These are phyloP conservation scores for Calonectria honghensis DNA, from an alignment of 2,329 filamentous ascomycete genomes.

Conservation along the genomic window DNA sequence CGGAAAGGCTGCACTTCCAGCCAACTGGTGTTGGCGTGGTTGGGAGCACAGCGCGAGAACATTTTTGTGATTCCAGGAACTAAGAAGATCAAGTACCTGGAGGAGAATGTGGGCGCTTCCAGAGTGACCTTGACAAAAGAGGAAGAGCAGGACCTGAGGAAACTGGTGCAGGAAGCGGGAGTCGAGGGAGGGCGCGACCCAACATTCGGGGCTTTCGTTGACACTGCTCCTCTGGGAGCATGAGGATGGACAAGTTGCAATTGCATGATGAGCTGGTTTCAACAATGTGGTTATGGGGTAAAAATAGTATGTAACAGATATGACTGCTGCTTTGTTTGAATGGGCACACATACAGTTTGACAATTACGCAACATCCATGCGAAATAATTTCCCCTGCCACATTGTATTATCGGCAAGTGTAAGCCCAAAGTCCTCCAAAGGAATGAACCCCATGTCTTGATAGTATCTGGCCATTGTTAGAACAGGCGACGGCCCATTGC, in stretches of 20 bases:
- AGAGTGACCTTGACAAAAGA: conserved; percentile 58
- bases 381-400: conserved; percentile 48
- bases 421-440: conserved; percentile 40
- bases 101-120: conserved; percentile 65
- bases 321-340: conserved; percentile 9
- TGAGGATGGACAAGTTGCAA: conserved; percentile 21
- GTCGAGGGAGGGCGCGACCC: conserved; percentile 54
- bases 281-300: background rate
- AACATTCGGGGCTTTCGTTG: conserved; percentile 43
- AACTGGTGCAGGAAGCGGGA: conserved; percentile 53
- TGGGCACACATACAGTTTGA: conserved; percentile 12
- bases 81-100: conserved; percentile 67
- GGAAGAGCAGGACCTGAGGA: conserved; percentile 60
- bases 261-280: background rate
- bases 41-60: conserved; percentile 76
- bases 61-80: conserved; percentile 76
- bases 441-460: conserved; percentile 43
- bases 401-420: conserved; percentile 10
- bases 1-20: conserved; percentile 73
- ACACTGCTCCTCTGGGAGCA: conserved; percentile 45
- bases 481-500: conserved; percentile 6
- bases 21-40: conserved; percentile 78
- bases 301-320: conserved; percentile 36
- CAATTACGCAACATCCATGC: conserved; percentile 44
- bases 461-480: conserved; percentile 49